phyloP scores from a whole-genome alignment of 352 stramenopile species.

The Phytophthora nicotianae region DNA sequence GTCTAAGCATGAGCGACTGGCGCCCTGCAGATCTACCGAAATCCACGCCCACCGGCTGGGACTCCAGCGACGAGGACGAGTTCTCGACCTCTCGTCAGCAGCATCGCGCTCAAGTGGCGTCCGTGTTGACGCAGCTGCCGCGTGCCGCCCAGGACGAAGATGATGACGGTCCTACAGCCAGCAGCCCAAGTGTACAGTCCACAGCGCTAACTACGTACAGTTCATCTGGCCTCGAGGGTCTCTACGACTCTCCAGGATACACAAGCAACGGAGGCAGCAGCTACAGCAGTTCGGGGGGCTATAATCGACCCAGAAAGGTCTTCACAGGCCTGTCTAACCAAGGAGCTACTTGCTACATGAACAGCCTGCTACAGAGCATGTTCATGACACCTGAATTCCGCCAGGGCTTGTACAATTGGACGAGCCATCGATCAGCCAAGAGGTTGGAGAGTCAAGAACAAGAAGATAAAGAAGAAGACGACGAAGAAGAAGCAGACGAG shows the following conservation, averaged over 20 bases:
- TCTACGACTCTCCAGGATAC: constrained; percentile 59
- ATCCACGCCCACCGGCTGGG: constrained; percentile 4
- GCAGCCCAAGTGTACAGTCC: constrained; percentile 39
- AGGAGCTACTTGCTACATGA: constrained; percentile 95
- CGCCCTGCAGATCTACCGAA: constrained; percentile 1
- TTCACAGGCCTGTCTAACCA: constrained; percentile 91
- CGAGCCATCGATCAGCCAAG: constrained; percentile 16
- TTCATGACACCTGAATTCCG: constrained; percentile 92
- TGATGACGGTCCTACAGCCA: constrained; percentile 10
- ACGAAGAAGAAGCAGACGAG: constrained; percentile 63
- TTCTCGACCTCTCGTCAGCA: constrained; percentile 24
- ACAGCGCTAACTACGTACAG: constrained; percentile 56
- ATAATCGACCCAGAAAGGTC: constrained; percentile 32
- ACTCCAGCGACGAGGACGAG: constrained; percentile 36
- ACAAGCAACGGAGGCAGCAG: constrained; percentile 37
- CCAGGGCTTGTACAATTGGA: constrained; percentile 80
- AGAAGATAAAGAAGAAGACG: constrained; percentile 26
- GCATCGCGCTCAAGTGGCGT: constrained; percentile 37
- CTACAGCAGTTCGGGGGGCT: constrained; percentile 32
- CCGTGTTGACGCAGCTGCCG: constrained; percentile 43
- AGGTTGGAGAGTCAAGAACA: constrained; percentile 1
- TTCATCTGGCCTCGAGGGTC: constrained; percentile 47
- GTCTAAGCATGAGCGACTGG: constrained; percentile 25
- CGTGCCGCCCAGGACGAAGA: constrained; percentile 16
- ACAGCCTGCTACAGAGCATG: constrained; percentile 92